phyloP scores from a whole-genome alignment of 2,329 filamentous ascomycete species.

The Fusarium dimerum region DNA sequence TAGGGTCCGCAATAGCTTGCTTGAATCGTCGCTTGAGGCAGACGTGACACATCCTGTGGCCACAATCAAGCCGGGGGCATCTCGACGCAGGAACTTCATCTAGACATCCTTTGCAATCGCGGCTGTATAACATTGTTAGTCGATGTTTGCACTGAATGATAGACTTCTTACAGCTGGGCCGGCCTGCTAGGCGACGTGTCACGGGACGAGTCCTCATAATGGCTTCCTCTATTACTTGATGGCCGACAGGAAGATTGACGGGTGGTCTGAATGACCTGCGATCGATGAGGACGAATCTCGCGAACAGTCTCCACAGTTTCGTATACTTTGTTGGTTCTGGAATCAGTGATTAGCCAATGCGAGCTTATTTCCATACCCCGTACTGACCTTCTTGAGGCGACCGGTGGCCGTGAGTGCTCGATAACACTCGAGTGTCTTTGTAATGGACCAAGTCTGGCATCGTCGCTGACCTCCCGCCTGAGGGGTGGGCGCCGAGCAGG shows the following conservation, averaged over 20 bases:
- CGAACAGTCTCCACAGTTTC: constrained; percentile 24
- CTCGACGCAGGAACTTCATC: constrained; percentile 65
- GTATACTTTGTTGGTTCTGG: constrained; percentile 24
- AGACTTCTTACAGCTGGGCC: constrained; percentile 24
- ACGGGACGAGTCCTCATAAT: constrained; percentile 29
- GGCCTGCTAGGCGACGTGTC: constrained; percentile 30
- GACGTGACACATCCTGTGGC: constrained; percentile 76
- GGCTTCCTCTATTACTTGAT: constrained; percentile 29
- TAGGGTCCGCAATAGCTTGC: constrained; percentile 73
- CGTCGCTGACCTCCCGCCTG: constrained; percentile 32
- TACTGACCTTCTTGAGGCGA: constrained; percentile 35
- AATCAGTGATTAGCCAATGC: constrained; percentile 7
- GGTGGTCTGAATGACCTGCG: constrained; percentile 15
- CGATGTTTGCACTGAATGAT: neutral
- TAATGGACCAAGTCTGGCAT: constrained; percentile 29
- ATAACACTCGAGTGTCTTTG: constrained; percentile 32
- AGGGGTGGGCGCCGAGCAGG: constrained; percentile 30
- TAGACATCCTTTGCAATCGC: constrained; percentile 73
- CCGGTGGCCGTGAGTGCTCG: constrained; percentile 36
- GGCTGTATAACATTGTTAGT: constrained; percentile 44
- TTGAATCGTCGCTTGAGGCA: constrained; percentile 77
- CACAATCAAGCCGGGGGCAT: constrained; percentile 72
- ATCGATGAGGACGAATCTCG: constrained; percentile 25
- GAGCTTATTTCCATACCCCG: neutral
- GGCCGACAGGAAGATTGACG: constrained; percentile 27